Base-by-base conservation (phyloP, 75 land plant species). In the Pinus tabuliformis region DNA sequence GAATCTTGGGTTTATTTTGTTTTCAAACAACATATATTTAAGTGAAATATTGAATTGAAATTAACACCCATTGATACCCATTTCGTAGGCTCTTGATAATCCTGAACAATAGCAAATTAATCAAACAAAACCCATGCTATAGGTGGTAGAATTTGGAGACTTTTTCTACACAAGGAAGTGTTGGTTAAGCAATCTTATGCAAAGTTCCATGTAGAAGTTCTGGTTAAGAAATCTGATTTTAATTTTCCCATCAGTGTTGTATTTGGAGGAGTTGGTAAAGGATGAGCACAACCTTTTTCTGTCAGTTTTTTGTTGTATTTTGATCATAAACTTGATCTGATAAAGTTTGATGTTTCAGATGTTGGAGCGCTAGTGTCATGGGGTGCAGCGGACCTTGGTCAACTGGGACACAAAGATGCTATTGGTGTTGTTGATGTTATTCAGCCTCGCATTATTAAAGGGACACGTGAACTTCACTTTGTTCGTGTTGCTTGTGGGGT, bases 331-430 rank as follows among this genome's bases (percentile, higher is more conserved):
- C 56, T 72, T 72, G 37, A 72, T 72, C 33, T 30, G 56, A 72
- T 72, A 26, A 26, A 61, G 63, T 72, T 42, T 72, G 52, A 24
- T 57, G 8, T 18, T 20, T 15, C 77, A 76, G 77, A 61, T 76
- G 70, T 76, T 16, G 87, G 87, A 26, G 80, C 80, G 16, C 68
- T 85, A 58, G 87, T 78, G 57, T 78, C 85, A 20, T 85, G 84
- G 87, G 86, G 87, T n/a, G 80, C 74, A 52, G 84, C 80, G 58
- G 87, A 85, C 28, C 79, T 85, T 72, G 87, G 87, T 52, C 87
- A 85, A 76, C 78, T 85, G 33, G 87, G 87, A 7, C 78, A 74
- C 18, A 80, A 76, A 22, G 87, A 85, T 54, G 73, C 73, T 21
- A 64, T 77, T 56, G 77, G 75, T 33, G 33, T 82, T 26, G 72